These are phyloP conservation scores for Penicillium psychrofluorescens DNA, from an alignment of 495 filamentous ascomycete species.

Conservation along the genomic window DNA sequence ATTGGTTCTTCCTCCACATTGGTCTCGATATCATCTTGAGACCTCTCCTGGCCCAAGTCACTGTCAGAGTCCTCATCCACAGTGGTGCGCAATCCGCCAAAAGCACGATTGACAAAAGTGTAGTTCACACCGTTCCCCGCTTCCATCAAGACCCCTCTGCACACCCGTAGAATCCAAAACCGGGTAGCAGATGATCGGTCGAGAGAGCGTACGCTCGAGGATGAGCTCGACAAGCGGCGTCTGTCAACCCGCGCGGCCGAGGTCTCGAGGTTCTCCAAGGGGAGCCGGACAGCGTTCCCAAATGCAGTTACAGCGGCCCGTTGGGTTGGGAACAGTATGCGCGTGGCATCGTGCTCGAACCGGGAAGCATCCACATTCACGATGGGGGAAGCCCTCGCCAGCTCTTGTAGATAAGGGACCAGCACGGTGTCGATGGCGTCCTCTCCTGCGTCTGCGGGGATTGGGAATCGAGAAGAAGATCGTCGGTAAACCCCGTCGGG, in stretches of 20 bases:
- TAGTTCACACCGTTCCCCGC: constrained; percentile 52
- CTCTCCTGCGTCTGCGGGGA: constrained; percentile 39
- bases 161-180: constrained; percentile 59
- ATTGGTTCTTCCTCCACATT: constrained; percentile 34
- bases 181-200: constrained; percentile 34
- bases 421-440: constrained; percentile 49
- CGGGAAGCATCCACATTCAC: constrained; percentile 52
- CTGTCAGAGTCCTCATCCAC: constrained; percentile 25
- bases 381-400: constrained; percentile 42
- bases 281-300: constrained; percentile 41
- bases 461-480: constrained; percentile 40
- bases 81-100: constrained; percentile 47
- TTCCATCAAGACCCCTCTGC: constrained; percentile 54
- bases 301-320: constrained; percentile 52
- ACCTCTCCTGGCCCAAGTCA: constrained; percentile 30
- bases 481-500: constrained; percentile 23
- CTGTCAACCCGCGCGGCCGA: constrained; percentile 25
- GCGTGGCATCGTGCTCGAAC: constrained; percentile 49
- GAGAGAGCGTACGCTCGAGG: constrained; percentile 19
- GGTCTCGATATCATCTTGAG: constrained; percentile 38
- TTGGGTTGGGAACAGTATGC: constrained; percentile 47
- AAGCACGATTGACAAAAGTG: constrained; percentile 53
- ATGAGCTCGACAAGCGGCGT: constrained; percentile 12
- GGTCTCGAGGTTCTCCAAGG: constrained; percentile 38
- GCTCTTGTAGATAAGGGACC: constrained; percentile 49